These are phyloP conservation scores for Phytopythium vexans DNA, from an alignment of 352 stramenopile species.

Conservation along the genomic window DNA sequence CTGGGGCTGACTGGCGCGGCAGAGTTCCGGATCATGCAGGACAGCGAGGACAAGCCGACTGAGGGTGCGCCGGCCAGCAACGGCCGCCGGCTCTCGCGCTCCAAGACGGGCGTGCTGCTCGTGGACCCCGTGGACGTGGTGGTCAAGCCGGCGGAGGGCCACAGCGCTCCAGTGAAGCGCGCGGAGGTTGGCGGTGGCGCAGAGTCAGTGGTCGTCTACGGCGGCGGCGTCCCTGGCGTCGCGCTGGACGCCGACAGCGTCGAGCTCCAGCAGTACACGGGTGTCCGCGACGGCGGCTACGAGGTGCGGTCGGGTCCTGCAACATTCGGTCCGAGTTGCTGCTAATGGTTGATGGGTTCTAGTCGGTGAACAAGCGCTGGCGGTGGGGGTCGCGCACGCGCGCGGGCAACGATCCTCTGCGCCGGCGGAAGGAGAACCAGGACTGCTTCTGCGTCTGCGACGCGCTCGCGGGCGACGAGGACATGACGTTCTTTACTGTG, in stretches of 20 bases:
- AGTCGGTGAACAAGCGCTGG: conserved; percentile 39
- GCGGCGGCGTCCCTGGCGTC: conserved; percentile 63
- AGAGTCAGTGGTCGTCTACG: conserved; percentile 26
- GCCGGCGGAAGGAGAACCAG: conserved; percentile 85
- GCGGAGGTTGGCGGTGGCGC: conserved; percentile 3
- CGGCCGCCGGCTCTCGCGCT: conserved; percentile 24
- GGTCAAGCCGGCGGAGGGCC: conserved; percentile 1
- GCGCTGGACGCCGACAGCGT: conserved; percentile 55
- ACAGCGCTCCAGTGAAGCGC: conserved; percentile 1
- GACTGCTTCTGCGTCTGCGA: conserved; percentile 70
- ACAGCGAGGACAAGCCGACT: conserved; percentile 12
- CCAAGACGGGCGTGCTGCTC: conserved; percentile 37
- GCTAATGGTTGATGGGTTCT: neutral
- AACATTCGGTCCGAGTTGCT: too few relatives aligned
- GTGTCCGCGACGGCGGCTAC: conserved; percentile 43
- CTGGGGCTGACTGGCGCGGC: neutral
- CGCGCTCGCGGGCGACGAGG: conserved; percentile 33
- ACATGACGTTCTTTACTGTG: conserved; percentile 64
- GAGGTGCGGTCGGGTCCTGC: conserved; percentile 12
- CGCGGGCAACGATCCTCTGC: conserved; percentile 67
- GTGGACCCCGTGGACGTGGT: conserved; percentile 20
- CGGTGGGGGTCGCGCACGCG: conserved; percentile 53
- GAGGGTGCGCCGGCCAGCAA: conserved; percentile 1
- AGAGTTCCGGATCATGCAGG: conserved; percentile 26
- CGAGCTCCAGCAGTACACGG: conserved; percentile 65